A percentile compares a stretch with the other conserved stretches of the same genome.
Conservation (phyloP, 192 early-diverging fungal genomes). For the Coemansia sp. region DNA sequence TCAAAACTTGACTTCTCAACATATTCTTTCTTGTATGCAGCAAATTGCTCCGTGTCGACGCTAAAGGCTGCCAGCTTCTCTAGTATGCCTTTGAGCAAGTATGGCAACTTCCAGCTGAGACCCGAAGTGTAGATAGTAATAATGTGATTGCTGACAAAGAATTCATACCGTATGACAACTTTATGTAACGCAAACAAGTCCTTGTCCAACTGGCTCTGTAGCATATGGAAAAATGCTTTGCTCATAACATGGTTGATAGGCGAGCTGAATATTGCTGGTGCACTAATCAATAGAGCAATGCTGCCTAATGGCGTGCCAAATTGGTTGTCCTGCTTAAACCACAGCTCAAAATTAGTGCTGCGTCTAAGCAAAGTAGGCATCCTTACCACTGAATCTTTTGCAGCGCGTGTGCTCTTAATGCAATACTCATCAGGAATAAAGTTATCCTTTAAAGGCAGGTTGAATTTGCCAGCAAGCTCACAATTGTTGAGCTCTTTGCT, state of each 20-base stretch:
- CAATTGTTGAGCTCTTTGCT: too few species aligned
- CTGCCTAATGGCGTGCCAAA: constrained; percentile 80
- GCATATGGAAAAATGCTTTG: constrained; percentile 84
- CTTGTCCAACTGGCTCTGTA: constrained; percentile 80
- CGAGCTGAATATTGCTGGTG: constrained; percentile 81
- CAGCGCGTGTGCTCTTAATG: neutral
- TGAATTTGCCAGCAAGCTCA: neutral
- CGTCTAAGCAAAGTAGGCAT: constrained; percentile 10
- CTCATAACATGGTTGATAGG: constrained; percentile 69
- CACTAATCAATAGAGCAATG: constrained; percentile 56
- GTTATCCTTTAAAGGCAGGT: neutral
- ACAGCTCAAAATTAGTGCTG: constrained; percentile 55
- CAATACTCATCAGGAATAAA: constrained; percentile 33
- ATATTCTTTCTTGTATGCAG: neutral
- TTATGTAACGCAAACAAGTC: constrained; percentile 54
- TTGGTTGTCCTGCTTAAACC: constrained; percentile 89
- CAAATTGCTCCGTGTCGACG: neutral
- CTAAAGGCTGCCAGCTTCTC: neutral
- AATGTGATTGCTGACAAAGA: constrained; percentile 55
- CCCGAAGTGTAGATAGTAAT: constrained; percentile 8
- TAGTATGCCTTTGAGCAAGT: neutral
- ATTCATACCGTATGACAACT: neutral
- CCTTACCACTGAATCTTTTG: neutral
- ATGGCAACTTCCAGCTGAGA: neutral
- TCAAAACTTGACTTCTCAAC: neutral